Evolutionary conservation across 2,329 filamentous ascomycete genomes (phyloP), one percentile per base, ranked within the genome.

Genomic region (Xylariaceae sp.): DNA sequence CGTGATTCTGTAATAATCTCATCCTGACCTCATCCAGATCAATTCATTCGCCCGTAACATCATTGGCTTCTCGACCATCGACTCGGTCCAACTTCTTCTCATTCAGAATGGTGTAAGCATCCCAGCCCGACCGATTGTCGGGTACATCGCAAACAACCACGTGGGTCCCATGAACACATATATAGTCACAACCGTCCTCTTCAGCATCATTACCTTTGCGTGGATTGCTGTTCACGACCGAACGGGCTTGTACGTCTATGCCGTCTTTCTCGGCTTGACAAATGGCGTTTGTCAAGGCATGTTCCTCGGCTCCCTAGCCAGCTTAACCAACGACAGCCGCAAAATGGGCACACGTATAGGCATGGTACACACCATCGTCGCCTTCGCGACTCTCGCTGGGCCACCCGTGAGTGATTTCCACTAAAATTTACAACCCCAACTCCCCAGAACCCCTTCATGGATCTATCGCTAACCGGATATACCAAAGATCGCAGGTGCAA

Each of bases 101-200:
- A 78, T 87, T 23, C 78, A 85, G 14, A 87, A 87, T 63, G 84
- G 78, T 5, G 72, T 85, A 12, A 84, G 84, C 0, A 76, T 88
- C 1, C 69, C 82, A 0, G 82, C 80, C 6, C 80, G 86, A 0
- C 71, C 86, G 3, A 55, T 87, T 1, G 80, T 82, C 0, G 81
- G 80, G 2, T 80, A 76, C 54, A 70, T 88, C 2, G 84, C 84
- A 0, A 84, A 88, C 63, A 76, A 68, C 0, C 76, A 73, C 46
- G 73, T 81, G 21, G 86, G 85, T 0, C 77, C 83, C 0, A 74
- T 87, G 26, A 87, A 86, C 60, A 77, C 79, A 0, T 78, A 85
- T 16, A 78, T 85, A 12, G 12, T 79, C 0, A 65, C 60, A 9
- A 60, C 58, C 28, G 78, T 83, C 0, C 76, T 79, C 49, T 77